These are phyloP conservation scores for Clarireedia homoeocarpa DNA, from an alignment of 2,329 filamentous ascomycete species.

Conservation along the genomic window DNA sequence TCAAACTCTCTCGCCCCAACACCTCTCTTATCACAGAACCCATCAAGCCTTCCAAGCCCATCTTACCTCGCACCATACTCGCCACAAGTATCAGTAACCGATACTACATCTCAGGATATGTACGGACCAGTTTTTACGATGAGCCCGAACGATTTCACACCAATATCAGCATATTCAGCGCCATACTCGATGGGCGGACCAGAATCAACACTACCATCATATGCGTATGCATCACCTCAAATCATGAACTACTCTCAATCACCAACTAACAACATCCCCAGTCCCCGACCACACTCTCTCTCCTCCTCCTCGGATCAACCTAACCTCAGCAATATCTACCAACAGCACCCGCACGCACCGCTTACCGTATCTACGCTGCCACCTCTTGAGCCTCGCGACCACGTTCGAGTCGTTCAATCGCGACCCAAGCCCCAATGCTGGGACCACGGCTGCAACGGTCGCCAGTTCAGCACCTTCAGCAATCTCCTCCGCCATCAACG, in stretches of 20 bases:
- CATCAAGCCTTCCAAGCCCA: conserved; percentile 20
- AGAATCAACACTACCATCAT: conserved; percentile 20
- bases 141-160: conserved; percentile 24
- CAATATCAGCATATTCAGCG: conserved; percentile 22
- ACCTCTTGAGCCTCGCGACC: conserved; percentile 21
- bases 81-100: conserved; percentile 18
- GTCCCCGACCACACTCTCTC: conserved; percentile 23
- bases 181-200: conserved; percentile 21
- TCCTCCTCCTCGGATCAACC: conserved; percentile 26
- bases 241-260: neutral
- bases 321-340: conserved; percentile 14
- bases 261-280: conserved; percentile 9
- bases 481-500: conserved; percentile 88
- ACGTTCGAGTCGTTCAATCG: conserved; percentile 64
- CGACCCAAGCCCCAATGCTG: conserved; percentile 93
- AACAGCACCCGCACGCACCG: conserved; percentile 16
- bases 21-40: conserved; percentile 25
- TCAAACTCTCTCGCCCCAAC: conserved; percentile 25
- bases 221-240: conserved; percentile 14
- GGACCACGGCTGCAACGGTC: conserved; percentile 94
- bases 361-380: neutral
- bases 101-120: conserved; percentile 22
- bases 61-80: conserved; percentile 26
- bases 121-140: conserved; percentile 27
- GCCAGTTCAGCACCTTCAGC: conserved; percentile 94